Percentiles rank a stretch among this genome's conserved stretches.
Evolutionary conservation across 2,329 filamentous ascomycete genomes (phyloP).

Genomic region (Samsoniella hepiali): DNA sequence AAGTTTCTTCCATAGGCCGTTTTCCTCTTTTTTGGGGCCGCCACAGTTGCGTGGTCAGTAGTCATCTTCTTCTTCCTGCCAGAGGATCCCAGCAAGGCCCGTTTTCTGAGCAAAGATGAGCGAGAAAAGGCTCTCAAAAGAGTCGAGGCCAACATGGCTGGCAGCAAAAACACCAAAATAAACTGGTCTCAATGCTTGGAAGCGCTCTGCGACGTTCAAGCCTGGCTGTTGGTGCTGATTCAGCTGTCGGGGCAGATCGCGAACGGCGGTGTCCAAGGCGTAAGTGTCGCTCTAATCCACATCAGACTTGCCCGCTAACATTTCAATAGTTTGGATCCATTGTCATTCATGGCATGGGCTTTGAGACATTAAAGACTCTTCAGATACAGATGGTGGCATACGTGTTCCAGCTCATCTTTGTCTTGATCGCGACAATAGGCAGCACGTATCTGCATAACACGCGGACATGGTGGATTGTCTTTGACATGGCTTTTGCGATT

Average conservation of each 20-base stretch:
- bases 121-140: slow-evolving; percentile 62
- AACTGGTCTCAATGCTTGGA: slow-evolving; percentile 7
- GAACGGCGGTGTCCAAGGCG: slow-evolving; percentile 29
- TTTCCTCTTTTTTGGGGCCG: slow-evolving; percentile 15
- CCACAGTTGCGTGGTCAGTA: slow-evolving; percentile 8
- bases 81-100: slow-evolving; percentile 33
- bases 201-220: slow-evolving; percentile 3
- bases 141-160: slow-evolving; percentile 54
- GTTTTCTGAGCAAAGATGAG: slow-evolving; percentile 58
- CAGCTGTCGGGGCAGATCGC: slow-evolving; percentile 27
- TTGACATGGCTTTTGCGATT: slow-evolving; percentile 23
- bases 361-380: slow-evolving; percentile 23
- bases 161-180: slow-evolving; percentile 25
- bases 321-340: slow-evolving; percentile 26
- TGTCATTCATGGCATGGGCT: slow-evolving; percentile 26
- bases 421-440: slow-evolving; percentile 24
- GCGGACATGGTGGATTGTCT: slow-evolving; percentile 27
- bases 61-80: slow-evolving; percentile 10
- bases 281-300: slow-evolving; percentile 16
- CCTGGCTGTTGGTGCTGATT: slow-evolving; percentile 23
- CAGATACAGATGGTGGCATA: slow-evolving; percentile 24
- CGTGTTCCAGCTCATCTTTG: slow-evolving; percentile 25
- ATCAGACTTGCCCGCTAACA: slow-evolving; percentile 14
- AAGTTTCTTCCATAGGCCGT: not conserved
- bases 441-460: slow-evolving; percentile 27